Evolutionary conservation across 2,329 filamentous ascomycete species (phyloP).

Genomic region (Pseudofabraea citricarpa): DNA sequence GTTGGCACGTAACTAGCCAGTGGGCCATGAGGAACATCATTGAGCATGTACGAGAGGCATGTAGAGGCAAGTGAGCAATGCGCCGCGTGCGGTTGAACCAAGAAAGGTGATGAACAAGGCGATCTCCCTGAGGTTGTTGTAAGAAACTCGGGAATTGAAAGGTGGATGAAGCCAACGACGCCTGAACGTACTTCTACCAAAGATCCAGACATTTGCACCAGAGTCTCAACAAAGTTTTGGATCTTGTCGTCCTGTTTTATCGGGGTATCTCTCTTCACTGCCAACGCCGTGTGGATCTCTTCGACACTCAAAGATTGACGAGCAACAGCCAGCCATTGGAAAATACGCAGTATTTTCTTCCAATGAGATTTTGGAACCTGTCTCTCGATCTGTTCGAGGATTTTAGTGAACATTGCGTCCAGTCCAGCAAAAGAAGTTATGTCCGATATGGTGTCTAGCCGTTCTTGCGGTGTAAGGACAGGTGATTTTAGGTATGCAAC

Average conservation of each 20-base stretch:
- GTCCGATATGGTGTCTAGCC: background rate
- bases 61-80: background rate
- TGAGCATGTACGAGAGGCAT: background rate
- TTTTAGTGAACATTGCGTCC: background rate
- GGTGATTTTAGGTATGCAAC: background rate
- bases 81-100: background rate
- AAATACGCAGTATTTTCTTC: background rate
- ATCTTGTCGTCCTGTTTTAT: background rate
- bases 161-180: background rate
- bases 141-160: background rate
- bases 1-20: background rate
- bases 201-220: background rate
- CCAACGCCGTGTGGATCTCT: background rate
- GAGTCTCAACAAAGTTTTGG: background rate
- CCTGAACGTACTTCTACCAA: background rate
- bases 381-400: background rate
- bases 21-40: background rate
- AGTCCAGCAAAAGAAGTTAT: background rate
- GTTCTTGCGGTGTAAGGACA: background rate
- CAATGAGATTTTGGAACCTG: background rate
- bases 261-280: background rate
- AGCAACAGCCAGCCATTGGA: background rate
- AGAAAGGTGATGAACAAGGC: background rate
- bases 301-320: background rate
- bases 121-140: background rate